phyloP scores from a whole-genome alignment of 352 stramenopile genomes.

The Phytophthora sansomeana region DNA sequence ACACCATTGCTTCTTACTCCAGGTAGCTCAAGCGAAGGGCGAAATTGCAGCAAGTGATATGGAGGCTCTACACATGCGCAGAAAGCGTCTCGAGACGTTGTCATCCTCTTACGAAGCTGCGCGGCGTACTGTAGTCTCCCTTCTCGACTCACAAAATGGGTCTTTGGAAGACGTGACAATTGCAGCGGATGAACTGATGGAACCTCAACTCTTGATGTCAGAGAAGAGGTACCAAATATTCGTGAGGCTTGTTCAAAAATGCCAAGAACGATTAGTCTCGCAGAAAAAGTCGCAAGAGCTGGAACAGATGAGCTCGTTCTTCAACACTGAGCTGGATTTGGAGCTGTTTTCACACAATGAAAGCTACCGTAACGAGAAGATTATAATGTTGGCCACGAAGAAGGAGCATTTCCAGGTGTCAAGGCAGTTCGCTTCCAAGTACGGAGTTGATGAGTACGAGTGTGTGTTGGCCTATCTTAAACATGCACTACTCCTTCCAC shows the following conservation, averaged over 20 bases:
- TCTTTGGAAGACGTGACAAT: neutral
- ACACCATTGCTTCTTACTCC: constrained; percentile 61
- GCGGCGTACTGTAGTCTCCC: constrained; percentile 8
- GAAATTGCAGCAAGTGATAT: constrained; percentile 4
- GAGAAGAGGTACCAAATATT: constrained; percentile 35
- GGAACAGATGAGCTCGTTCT: constrained; percentile 68
- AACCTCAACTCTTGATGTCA: constrained; percentile 6
- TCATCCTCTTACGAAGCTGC: constrained; percentile 37
- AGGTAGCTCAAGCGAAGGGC: constrained; percentile 36
- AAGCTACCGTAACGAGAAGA: constrained; percentile 56
- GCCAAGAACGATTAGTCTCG: constrained; percentile 54
- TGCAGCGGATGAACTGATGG: constrained; percentile 1
- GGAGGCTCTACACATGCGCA: constrained; percentile 19
- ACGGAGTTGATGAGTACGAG: constrained; percentile 66
- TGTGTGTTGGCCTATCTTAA: constrained; percentile 76
- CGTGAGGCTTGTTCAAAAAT: constrained; percentile 49
- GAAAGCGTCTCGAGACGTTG: constrained; percentile 33
- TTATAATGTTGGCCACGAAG: constrained; percentile 59
- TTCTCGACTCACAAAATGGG: constrained; percentile 1
- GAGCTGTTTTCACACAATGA: constrained; percentile 59
- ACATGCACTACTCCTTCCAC: constrained; percentile 41
- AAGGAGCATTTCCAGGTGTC: constrained; percentile 58
- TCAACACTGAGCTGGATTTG: constrained; percentile 67
- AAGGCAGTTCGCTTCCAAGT: constrained; percentile 72
- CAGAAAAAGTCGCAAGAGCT: constrained; percentile 70